These are phyloP conservation scores for Dunaliella sp. DNA, from an alignment of 139 green algal species.

Conservation along the genomic window DNA sequence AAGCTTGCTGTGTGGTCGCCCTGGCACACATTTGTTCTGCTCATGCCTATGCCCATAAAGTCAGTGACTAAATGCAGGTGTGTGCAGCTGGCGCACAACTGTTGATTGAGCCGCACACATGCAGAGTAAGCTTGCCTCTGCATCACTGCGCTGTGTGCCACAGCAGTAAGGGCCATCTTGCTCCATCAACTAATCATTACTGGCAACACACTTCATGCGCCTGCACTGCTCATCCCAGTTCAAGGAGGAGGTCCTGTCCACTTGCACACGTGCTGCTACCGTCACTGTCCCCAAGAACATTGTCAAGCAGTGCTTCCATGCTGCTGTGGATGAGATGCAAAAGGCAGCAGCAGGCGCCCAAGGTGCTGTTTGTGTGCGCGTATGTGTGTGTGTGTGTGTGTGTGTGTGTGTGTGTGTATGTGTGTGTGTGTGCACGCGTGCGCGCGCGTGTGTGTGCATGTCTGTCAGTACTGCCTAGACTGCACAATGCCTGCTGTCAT, in stretches of 20 bases:
- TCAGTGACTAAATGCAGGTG: background rate
- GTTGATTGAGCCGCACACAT: no score
- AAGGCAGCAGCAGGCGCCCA: background rate
- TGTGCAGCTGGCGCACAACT: background rate
- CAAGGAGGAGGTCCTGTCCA: constrained; percentile 15
- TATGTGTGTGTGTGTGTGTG: background rate
- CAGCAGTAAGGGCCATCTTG: no score
- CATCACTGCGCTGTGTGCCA: no score
- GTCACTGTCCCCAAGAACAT: constrained; percentile 12
- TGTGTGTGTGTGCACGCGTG: background rate
- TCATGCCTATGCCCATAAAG: background rate
- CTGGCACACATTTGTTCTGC: background rate
- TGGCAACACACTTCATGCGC: no score
- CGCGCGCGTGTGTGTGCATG: background rate
- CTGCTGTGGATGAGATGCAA: constrained; percentile 3
- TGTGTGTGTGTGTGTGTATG: background rate
- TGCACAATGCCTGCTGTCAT: background rate
- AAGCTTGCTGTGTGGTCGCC: background rate
- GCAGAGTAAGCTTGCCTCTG: no score
- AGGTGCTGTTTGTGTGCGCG: background rate
- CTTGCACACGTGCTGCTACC: background rate
- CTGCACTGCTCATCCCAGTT: constrained; percentile 1
- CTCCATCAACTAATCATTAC: no score
- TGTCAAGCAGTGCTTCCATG: constrained; percentile 27
- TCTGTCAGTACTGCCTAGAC: background rate